Base-by-base conservation (phyloP, 164 flowering plant species). In the Magnolia sinica region DNA sequence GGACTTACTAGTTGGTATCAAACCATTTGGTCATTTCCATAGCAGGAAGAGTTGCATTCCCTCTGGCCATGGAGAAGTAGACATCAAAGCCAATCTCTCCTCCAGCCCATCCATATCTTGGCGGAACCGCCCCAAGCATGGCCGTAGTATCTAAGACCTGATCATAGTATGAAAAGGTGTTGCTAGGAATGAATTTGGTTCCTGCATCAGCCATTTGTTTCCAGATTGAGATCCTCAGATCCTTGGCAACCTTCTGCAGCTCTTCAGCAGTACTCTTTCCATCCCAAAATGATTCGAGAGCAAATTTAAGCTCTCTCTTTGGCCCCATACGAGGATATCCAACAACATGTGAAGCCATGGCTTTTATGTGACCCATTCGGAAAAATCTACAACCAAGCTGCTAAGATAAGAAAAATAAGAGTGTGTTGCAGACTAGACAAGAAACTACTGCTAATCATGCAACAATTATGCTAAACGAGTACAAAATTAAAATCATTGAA, bases 11-110 rank as follows among this genome's bases (percentile, higher is more conserved):
- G 74, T 80, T 80, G 64, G 82, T 80, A 58, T 80, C 82, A 71
- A 80, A 80, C 82, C 82, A 80, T 78, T 80, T 80, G 67, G 82
- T 80, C 82, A 80, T 80, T 80, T 80, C 82, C 82, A 80, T 80
- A 18, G 82, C 82, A 80, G 79, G 79, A 77, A 74, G 74, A 5
- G 50, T 71, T 23, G 79, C 77, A 70, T 76, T 80, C 64, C 82
- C 82, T 80, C 82, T 80, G 31, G 82, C 82, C 82, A 80, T 80
- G 45, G 82, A 73, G 68, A 80, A 80, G 64, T 80, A 80, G 64
- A 74, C 61, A 13, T 80, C 82, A 52, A 80, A 77, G 10, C 79
- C 82, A 23, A 80, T 77, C 71, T 80, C 82, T 16, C 79, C 82
- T 14, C 82, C 79, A 31, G 71, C 8, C 79, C 79, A 80, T 69